Conservation (phyloP, 1,139 yeast species). For the Hyphopichia burtonii region DNA sequence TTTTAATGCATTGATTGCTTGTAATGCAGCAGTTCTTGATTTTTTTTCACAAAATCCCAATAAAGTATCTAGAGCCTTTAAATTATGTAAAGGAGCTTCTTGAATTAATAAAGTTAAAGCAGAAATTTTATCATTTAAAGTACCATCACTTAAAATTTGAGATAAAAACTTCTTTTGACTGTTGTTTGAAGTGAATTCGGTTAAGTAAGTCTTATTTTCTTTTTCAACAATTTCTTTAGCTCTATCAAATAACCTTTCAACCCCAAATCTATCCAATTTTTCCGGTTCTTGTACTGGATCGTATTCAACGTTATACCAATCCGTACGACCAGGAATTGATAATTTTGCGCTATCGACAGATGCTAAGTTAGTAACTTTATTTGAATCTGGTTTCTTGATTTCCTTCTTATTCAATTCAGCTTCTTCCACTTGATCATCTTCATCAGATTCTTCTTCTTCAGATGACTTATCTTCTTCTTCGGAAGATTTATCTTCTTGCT, state of each 20-base stretch:
- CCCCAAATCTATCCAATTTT: constrained; percentile 46
- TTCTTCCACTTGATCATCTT: constrained; percentile 10
- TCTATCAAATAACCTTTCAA: constrained; percentile 58
- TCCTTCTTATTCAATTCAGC: constrained; percentile 7
- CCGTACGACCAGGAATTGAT: constrained; percentile 60
- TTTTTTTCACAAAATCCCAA: constrained; percentile 83
- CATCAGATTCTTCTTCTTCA: constrained; percentile 2
- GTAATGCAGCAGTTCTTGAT: constrained; percentile 90
- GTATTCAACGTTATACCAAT: constrained; percentile 63
- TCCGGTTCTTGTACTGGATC: constrained; percentile 41
- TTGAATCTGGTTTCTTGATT: constrained; percentile 22
- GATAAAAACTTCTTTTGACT: constrained; percentile 88
- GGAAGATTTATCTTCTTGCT: constrained; percentile 12
- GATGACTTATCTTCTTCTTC: constrained; percentile 15
- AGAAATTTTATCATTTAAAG: constrained; percentile 91
- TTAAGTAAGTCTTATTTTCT: constrained; percentile 72
- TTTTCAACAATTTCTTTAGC: constrained; percentile 65
- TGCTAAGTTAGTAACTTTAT: constrained; percentile 51
- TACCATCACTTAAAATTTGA: constrained; percentile 89
- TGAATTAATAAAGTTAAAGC: constrained; percentile 90
- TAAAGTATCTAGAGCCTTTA: constrained; percentile 78
- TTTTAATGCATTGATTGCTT: constrained; percentile 83
- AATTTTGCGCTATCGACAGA: constrained; percentile 59
- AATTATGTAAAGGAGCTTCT: constrained; percentile 91
- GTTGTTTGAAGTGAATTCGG: constrained; percentile 75